Conservation (phyloP, 176 grass and related monocot species). For the Carex cristatella region DNA sequence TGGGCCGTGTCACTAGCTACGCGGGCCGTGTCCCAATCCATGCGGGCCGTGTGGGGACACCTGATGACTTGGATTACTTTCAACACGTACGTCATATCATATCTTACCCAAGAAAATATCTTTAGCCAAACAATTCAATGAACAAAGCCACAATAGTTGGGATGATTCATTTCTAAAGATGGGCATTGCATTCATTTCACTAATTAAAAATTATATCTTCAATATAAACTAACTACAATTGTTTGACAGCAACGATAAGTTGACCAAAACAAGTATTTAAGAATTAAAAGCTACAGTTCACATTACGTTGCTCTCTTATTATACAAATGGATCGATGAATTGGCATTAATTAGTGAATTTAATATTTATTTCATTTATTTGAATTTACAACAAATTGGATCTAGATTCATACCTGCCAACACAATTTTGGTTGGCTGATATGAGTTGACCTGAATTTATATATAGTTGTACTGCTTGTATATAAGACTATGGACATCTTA, state of each 20-base stretch:
- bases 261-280: slow-evolving; percentile 5
- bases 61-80: too few relatives aligned
- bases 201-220: not conserved
- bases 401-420: slow-evolving; percentile 23
- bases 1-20: too few relatives aligned
- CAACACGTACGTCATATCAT: not conserved
- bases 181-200: not conserved
- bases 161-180: not conserved
- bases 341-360: not conserved
- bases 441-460: slow-evolving; percentile 16
- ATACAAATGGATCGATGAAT: not conserved
- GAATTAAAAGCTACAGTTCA: not conserved
- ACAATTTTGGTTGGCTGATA: not conserved
- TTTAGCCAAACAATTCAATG: not conserved
- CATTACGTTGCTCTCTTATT: not conserved
- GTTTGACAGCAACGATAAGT: not conserved
- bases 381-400: slow-evolving; percentile 30
- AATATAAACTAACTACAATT: slow-evolving; percentile 14
- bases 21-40: too few relatives aligned
- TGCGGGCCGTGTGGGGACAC: too few relatives aligned
- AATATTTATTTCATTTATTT: not conserved
- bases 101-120: not conserved
- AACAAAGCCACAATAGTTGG: not conserved
- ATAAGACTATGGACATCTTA: not conserved
- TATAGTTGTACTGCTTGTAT: not conserved